Conservation (phyloP, 768 basidiomycete species). For the Kwoniella newhampshirensis region DNA sequence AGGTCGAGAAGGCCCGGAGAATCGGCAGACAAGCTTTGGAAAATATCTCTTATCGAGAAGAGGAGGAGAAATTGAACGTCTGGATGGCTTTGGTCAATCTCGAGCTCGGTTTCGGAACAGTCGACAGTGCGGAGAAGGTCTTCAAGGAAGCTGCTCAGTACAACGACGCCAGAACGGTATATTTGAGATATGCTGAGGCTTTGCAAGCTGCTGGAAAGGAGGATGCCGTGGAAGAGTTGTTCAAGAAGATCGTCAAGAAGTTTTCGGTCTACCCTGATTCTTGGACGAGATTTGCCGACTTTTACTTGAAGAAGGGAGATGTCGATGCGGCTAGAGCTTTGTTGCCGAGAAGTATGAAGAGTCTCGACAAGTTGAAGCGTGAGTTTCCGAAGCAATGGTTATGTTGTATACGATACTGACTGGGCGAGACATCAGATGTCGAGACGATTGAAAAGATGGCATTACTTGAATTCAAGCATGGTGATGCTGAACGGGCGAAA, state of each 20-base stretch:
- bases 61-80: constrained; percentile 90
- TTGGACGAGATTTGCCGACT: constrained; percentile 84
- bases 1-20: constrained; percentile 89
- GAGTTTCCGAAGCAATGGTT: constrained; percentile 55
- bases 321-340: constrained; percentile 80
- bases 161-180: constrained; percentile 89
- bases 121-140: constrained; percentile 69
- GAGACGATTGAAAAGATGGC: constrained; percentile 96
- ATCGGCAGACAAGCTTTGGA: constrained; percentile 78
- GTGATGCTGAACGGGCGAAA: constrained; percentile 89
- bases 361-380: constrained; percentile 93
- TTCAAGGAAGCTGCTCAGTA: constrained; percentile 88
- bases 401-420: too few species aligned
- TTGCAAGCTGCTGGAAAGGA: constrained; percentile 78
- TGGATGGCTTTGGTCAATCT: constrained; percentile 96
- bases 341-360: constrained; percentile 81
- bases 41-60: constrained; percentile 92
- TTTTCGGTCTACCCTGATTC: constrained; percentile 90
- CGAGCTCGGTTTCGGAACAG: constrained; percentile 88
- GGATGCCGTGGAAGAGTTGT: constrained; percentile 91
- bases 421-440: too few species aligned
- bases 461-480: constrained; percentile 88
- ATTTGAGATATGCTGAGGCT: constrained; percentile 79
- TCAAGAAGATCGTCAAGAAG: constrained; percentile 84
- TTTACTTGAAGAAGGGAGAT: constrained; percentile 69